A percentile compares a stretch with the other conserved stretches of the same genome.
phyloP scores from a whole-genome alignment of 2,329 filamentous ascomycete genomes.

The Verticillium nonalfalfae region DNA sequence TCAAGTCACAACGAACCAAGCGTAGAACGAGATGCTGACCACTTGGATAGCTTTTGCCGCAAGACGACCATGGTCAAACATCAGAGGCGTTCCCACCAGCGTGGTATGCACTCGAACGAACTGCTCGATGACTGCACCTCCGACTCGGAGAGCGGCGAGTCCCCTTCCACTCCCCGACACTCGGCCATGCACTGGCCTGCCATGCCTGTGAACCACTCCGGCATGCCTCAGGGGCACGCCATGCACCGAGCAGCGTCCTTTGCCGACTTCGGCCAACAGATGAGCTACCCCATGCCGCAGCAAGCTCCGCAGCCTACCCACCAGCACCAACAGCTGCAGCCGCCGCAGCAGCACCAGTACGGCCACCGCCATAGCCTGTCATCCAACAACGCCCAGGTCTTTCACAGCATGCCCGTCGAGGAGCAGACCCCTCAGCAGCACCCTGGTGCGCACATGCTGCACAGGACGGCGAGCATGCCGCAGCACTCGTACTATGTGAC shows the following conservation, averaged over 20 bases:
- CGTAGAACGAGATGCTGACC: background rate
- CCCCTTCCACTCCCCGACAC: constrained; percentile 52
- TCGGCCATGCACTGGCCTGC: constrained; percentile 43
- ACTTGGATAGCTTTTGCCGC: constrained; percentile 53
- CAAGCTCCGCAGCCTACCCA: constrained; percentile 9
- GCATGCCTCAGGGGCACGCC: constrained; percentile 27
- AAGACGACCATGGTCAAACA: constrained; percentile 69
- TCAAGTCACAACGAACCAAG: too few species aligned
- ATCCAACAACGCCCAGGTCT: constrained; percentile 31
- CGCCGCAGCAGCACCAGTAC: constrained; percentile 20
- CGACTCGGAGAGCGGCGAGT: constrained; percentile 52
- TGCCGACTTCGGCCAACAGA: constrained; percentile 46
- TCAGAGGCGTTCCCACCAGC: constrained; percentile 55
- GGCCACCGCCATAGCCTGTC: constrained; percentile 40
- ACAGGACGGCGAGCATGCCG: constrained; percentile 40
- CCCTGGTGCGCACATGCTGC: constrained; percentile 38
- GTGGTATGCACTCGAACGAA: constrained; percentile 50
- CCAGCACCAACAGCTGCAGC: background rate
- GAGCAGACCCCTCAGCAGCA: constrained; percentile 37
- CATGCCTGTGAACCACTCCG: constrained; percentile 29
- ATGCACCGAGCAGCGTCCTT: constrained; percentile 50
- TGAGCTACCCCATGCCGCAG: constrained; percentile 37
- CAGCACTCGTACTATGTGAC: constrained; percentile 49
- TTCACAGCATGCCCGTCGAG: constrained; percentile 16
- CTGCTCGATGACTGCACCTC: constrained; percentile 46